Evolutionary conservation across 2,329 filamentous ascomycete species (phyloP).

Genomic region (Botrytis paeoniae): DNA sequence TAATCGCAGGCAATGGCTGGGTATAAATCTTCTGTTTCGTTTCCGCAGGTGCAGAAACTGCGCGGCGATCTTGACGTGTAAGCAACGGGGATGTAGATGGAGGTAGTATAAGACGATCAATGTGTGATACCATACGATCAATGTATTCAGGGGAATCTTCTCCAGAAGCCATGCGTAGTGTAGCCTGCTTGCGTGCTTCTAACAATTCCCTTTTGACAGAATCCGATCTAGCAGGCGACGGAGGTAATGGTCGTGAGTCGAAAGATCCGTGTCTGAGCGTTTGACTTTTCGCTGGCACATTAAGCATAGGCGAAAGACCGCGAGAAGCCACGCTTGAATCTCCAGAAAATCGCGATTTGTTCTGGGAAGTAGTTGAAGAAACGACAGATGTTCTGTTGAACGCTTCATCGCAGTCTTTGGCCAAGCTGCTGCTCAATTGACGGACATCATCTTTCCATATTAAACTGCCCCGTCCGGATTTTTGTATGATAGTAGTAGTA

Average conservation of each 20-base stretch:
- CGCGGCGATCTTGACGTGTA: slow-evolving; percentile 39
- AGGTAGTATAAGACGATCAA: slow-evolving; percentile 55
- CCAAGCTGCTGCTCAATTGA: slow-evolving; percentile 79
- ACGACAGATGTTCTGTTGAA: slow-evolving; percentile 67
- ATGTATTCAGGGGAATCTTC: slow-evolving; percentile 46
- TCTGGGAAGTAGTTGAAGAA: slow-evolving; percentile 1
- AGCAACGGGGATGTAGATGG: slow-evolving; percentile 22
- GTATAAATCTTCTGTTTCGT: slow-evolving; percentile 17
- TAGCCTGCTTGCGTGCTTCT: slow-evolving; percentile 34
- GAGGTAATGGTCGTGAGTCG: slow-evolving; percentile 35
- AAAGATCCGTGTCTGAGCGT: slow-evolving; percentile 25
- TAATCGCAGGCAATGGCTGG: slow-evolving; percentile 33
- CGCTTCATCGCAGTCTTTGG: slow-evolving; percentile 87
- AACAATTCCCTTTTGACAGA: slow-evolving; percentile 35
- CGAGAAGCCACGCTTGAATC: slow-evolving; percentile 13
- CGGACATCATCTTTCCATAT: slow-evolving; percentile 72
- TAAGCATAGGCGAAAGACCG: slow-evolving; percentile 4
- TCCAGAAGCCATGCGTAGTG: slow-evolving; percentile 32
- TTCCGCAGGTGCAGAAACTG: slow-evolving; percentile 46
- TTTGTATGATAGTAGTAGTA: slow-evolving; percentile 21
- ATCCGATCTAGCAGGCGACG: slow-evolving; percentile 34
- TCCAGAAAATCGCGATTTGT: slow-evolving; percentile 13
- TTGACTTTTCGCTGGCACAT: neutral
- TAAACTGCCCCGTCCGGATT: slow-evolving; percentile 24
- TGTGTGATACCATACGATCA: slow-evolving; percentile 57